Evolutionary conservation across 768 basidiomycete genomes (phyloP), one percentile per base, ranked within the genome.

Genomic region (Nidularia sp.): DNA sequence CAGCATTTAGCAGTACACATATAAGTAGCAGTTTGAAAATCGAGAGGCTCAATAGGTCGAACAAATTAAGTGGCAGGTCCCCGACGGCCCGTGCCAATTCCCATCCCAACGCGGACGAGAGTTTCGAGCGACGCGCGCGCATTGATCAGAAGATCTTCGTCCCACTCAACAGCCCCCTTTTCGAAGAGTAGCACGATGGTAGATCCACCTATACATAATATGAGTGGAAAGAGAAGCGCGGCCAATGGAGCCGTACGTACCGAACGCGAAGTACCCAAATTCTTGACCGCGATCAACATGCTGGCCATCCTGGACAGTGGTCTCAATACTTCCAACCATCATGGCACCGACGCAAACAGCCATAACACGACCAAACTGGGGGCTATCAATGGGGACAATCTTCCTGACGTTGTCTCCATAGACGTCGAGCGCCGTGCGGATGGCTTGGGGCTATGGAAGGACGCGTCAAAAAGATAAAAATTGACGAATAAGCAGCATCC

Each of bases 401-500:
- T 93, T 93, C 25, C 97, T 77, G 4, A 78, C 88, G 59, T 99
- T 99, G 70, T 98, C 95, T 15, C 93, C 93, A 60, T 94, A 98
- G 8, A 98, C 92, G 57, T 97, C 93, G 8, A 97, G 70, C 5
- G 85, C 79, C 1, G 92, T 91, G 2, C 96, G 81, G 56, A 99
- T 89, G 0, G 96, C 96, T 79, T 98, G 90, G 1, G 95, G 93
- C 86, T 93, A 52, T 25, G 48, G 2, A 42, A 9, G 44, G 44
- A 22, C 25, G 25, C 3, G 44, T 9, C 2, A 25, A 42, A 42
- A 12, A 13, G 6, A 15, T 22, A 50, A 47, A 31, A 8, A 39
- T 45, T 44, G 25, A 31, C 52, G n/a, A 47, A 45, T 32, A 5
- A 45, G 8, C 25, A 29, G 15, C 43, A n/a, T 2, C 72, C 82